Percentiles rank a stretch among this genome's conserved stretches.
Conservation (phyloP, 495 filamentous ascomycete species). For the Penicillium odoratum region DNA sequence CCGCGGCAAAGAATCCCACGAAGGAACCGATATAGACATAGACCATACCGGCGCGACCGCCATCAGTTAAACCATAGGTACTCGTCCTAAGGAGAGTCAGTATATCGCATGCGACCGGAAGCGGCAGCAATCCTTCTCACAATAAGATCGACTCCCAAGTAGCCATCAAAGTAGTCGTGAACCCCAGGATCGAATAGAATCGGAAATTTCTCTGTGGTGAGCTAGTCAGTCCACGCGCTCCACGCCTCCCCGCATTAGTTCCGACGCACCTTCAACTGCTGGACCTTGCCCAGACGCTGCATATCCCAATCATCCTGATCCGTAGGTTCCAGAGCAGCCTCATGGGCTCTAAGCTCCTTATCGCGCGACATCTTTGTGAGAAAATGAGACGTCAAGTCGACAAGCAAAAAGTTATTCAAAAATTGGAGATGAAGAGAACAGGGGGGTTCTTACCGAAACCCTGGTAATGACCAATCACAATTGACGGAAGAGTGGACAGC, state of each 20-base stretch:
- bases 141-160: conserved; percentile 50
- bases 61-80: conserved; percentile 42
- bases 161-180: conserved; percentile 48
- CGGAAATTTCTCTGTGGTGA: conserved; percentile 41
- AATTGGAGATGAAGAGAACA: conserved; percentile 7
- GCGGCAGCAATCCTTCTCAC: conserved; percentile 17
- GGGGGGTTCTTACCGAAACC: conserved; percentile 1
- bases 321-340: conserved; percentile 21
- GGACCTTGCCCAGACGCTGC: conserved; percentile 41
- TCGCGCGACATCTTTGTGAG: conserved; percentile 6
- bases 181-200: conserved; percentile 48
- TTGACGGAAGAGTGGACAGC: background rate
- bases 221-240: conserved; percentile 9
- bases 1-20: conserved; percentile 41
- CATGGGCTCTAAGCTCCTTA: conserved; percentile 24
- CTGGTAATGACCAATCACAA: conserved; percentile 3
- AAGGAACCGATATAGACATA: conserved; percentile 48
- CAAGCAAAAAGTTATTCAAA: conserved; percentile 2
- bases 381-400: background rate
- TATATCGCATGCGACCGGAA: background rate
- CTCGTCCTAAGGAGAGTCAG: conserved; percentile 25
- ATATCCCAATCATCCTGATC: conserved; percentile 40
- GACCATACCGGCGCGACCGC: conserved; percentile 48
- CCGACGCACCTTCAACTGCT: conserved; percentile 40
- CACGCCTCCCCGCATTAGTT: conserved; percentile 2